Conservation (phyloP, 2,329 filamentous ascomycete genomes). For the Leptodontidium sp. region DNA sequence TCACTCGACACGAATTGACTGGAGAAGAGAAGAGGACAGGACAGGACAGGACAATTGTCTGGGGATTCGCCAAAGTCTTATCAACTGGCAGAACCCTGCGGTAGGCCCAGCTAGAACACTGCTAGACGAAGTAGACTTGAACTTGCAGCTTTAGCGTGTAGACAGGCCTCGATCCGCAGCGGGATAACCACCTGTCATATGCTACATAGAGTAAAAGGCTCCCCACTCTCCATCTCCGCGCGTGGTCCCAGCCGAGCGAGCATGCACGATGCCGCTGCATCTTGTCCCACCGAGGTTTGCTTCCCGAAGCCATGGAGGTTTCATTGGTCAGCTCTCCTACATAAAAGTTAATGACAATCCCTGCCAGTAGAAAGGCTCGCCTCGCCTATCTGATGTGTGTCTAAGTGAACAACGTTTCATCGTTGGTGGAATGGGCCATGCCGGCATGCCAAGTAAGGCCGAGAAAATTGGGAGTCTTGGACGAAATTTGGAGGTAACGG, state of each 20-base stretch:
- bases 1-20: background rate
- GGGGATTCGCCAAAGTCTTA: constrained; percentile 13
- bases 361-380: constrained; percentile 6
- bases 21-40: background rate
- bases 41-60: background rate
- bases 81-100: background rate
- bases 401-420: constrained; percentile 1
- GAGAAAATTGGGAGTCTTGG: background rate
- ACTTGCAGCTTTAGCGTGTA: constrained; percentile 20
- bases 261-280: constrained; percentile 8
- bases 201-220: background rate
- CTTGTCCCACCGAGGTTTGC: background rate
- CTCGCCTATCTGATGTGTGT: constrained; percentile 5
- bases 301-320: constrained; percentile 11
- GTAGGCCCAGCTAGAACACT: constrained; percentile 3
- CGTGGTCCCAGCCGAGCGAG: background rate
- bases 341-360: constrained; percentile 15
- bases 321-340: constrained; percentile 21
- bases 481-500: background rate
- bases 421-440: background rate
- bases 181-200: background rate
- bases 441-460: background rate
- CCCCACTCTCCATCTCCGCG: background rate
- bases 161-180: background rate
- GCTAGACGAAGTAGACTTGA: background rate